phyloP scores from a whole-genome alignment of 495 filamentous ascomycete genomes.

The Penicillium egyptiacum region DNA sequence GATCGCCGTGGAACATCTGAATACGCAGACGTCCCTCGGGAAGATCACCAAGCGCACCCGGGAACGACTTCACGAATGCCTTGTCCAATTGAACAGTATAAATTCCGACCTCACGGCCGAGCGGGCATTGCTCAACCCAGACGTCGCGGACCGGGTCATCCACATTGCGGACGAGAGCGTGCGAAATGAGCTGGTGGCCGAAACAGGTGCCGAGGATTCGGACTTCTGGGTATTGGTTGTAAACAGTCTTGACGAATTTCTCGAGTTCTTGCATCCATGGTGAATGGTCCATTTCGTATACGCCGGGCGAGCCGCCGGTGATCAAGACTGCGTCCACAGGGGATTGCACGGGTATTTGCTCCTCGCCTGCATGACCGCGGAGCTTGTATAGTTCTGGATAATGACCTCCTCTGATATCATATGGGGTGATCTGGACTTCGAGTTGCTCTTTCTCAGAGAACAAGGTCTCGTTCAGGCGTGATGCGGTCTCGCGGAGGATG shows the following conservation, averaged over 20 bases:
- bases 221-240: slow-evolving; percentile 36
- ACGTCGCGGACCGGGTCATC: slow-evolving; percentile 27
- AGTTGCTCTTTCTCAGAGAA: slow-evolving; percentile 17
- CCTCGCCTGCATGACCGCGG: slow-evolving; percentile 16
- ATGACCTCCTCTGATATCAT: slow-evolving; percentile 34
- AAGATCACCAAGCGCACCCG: slow-evolving; percentile 16
- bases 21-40: slow-evolving; percentile 27
- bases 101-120: slow-evolving; percentile 37
- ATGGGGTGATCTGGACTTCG: slow-evolving; percentile 31
- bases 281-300: slow-evolving; percentile 31
- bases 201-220: slow-evolving; percentile 43
- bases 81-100: slow-evolving; percentile 29
- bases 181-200: slow-evolving; percentile 44
- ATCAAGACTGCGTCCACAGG: slow-evolving; percentile 37
- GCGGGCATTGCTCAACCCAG: slow-evolving; percentile 31
- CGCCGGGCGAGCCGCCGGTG: slow-evolving; percentile 34
- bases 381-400: slow-evolving; percentile 30
- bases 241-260: slow-evolving; percentile 32
- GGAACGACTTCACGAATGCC: slow-evolving; percentile 26
- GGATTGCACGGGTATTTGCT: slow-evolving; percentile 14
- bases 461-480: slow-evolving; percentile 24
- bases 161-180: slow-evolving; percentile 27
- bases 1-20: slow-evolving; percentile 43
- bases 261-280: slow-evolving; percentile 34
- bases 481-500: slow-evolving; percentile 33